A percentile compares a stretch with the other conserved stretches of the same genome.
Evolutionary conservation across 2,329 filamentous ascomycete genomes (phyloP).

Genomic region (Rhytidhysteron rufulum): DNA sequence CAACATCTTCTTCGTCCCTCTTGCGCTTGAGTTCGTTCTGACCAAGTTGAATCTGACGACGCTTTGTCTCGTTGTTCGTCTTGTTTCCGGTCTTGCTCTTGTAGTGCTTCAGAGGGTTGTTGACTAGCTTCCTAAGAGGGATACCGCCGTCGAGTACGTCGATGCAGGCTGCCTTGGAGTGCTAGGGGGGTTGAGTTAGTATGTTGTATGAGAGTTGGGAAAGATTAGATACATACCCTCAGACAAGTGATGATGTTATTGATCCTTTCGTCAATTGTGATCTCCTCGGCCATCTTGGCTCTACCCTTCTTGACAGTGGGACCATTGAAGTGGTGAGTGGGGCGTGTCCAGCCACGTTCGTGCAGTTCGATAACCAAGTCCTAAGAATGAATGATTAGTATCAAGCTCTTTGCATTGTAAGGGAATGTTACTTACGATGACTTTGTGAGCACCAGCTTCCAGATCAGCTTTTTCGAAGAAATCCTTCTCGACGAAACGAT

Average conservation of each 20-base stretch:
- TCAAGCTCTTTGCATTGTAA: neutral
- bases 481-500: neutral
- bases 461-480: neutral
- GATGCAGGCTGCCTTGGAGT: neutral
- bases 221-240: too few species aligned
- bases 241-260: neutral
- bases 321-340: neutral
- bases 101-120: neutral
- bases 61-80: neutral
- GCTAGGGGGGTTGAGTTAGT: too few species aligned
- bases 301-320: neutral
- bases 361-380: neutral
- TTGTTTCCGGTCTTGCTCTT: neutral
- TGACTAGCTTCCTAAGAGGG: neutral
- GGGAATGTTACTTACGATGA: neutral
- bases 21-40: too few species aligned
- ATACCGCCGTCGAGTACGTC: neutral
- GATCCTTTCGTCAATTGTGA: neutral
- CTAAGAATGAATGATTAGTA: neutral
- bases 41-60: neutral
- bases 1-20: too few species aligned
- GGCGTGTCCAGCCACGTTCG: neutral
- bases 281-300: neutral
- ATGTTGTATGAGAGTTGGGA: too few species aligned
- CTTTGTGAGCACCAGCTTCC: neutral